These are phyloP conservation scores for Nyssa sinensis DNA, from an alignment of 148 eudicot species.

Conservation along the genomic window DNA sequence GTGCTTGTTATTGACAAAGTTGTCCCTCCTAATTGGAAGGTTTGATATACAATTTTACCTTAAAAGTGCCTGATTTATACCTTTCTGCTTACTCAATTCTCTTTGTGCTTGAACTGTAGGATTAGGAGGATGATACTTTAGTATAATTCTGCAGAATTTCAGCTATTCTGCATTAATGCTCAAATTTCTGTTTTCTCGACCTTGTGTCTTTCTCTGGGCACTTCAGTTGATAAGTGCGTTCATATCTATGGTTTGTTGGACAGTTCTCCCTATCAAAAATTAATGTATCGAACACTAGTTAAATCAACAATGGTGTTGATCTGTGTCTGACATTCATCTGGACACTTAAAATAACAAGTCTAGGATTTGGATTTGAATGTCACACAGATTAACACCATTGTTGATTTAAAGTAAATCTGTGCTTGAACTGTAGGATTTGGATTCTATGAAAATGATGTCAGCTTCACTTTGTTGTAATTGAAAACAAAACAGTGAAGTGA, in stretches of 20 bases:
- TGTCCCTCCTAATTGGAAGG: slow-evolving; percentile 77
- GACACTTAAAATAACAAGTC: too few relatives aligned
- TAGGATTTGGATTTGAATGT: too few relatives aligned
- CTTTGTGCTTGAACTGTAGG: background rate
- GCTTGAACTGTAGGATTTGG: too few relatives aligned
- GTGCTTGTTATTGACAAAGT: slow-evolving; percentile 71
- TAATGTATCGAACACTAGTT: background rate
- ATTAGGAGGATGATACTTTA: background rate
- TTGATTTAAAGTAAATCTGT: too few relatives aligned
- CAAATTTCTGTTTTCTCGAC: background rate
- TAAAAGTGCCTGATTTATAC: background rate
- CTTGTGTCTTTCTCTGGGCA: background rate
- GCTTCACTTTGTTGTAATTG: too few relatives aligned
- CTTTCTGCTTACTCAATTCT: background rate
- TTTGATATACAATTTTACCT: slow-evolving; percentile 13
- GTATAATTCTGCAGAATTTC: background rate
- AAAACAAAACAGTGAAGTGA: too few relatives aligned
- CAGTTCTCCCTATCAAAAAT: background rate
- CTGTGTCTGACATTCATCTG: too few relatives aligned
- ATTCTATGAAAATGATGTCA: too few relatives aligned
- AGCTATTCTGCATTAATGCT: background rate
- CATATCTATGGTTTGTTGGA: background rate
- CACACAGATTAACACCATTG: too few relatives aligned
- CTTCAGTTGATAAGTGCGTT: background rate
- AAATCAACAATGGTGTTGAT: background rate